phyloP scores from a whole-genome alignment of 257 asterid species.

The Voacanga thouarsii region DNA sequence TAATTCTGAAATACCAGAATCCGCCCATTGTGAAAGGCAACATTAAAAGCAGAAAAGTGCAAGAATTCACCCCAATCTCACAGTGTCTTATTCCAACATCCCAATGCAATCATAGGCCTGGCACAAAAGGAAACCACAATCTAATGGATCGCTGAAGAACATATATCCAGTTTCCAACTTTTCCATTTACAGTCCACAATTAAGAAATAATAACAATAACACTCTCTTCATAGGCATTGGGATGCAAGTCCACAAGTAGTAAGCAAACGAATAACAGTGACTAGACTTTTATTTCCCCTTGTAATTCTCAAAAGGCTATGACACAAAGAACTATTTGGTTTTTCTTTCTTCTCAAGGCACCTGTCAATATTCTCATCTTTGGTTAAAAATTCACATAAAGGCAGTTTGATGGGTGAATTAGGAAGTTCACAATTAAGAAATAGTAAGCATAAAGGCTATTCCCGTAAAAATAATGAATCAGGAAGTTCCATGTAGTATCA shows the following conservation, averaged over 20 bases:
- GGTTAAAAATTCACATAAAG: not conserved
- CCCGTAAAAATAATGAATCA: not conserved
- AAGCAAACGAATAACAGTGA: not conserved
- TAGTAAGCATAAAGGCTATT: not conserved
- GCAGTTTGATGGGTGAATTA: too few species aligned
- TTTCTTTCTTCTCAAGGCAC: not conserved
- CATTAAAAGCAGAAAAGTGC: not conserved
- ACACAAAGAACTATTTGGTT: not conserved
- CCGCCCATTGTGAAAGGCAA: not conserved
- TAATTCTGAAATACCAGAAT: too few species aligned
- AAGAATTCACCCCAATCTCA: not conserved
- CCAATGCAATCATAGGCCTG: too few species aligned
- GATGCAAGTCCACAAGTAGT: not conserved
- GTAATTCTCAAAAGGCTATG: not conserved
- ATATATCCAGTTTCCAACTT: too few species aligned
- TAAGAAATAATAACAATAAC: too few species aligned
- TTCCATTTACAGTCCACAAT: too few species aligned
- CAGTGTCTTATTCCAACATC: too few species aligned
- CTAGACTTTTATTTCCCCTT: not conserved
- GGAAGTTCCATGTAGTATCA: not conserved
- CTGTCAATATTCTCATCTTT: not conserved
- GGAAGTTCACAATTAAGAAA: not conserved
- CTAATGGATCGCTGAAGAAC: too few species aligned
- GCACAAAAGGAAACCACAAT: not conserved
- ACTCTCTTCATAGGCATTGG: too few species aligned